Evolutionary conservation across 2,329 filamentous ascomycete genomes (phyloP), one percentile per base, ranked within the genome.

Genomic region (Pseudogymnoascus sp.): DNA sequence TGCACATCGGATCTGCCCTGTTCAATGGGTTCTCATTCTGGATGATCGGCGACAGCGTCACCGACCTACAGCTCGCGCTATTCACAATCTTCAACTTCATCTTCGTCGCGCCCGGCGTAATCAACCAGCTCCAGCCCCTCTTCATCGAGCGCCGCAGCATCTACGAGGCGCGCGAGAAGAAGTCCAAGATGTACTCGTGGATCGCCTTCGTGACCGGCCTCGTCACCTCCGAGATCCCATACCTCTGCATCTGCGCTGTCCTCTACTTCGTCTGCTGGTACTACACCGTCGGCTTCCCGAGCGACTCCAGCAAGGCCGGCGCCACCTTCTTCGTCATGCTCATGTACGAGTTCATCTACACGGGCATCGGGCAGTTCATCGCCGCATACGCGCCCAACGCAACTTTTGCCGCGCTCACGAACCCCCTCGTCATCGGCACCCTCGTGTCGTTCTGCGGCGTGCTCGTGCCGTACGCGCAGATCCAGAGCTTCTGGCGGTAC

Each of bases 381-480:
- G 83, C 83, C 0, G 83, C 84, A 0, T 86, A 85, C 65, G 81
- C 83, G 0, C 84, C 84, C 0, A 86, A 84, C 65, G 82, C 79
- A 41, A 79, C 84, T 10, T 85, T 85, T 52, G 84, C 84, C 0
- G 75, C 81, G 0, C 76, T 86, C 6, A 78, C 79, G 65, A 86
- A 85, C 65, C 83, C 83, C 0, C 69, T 86, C 0, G 61, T 86
- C 11, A 74, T 86, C 62, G 78, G 80, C 0, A 83, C 87, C 0
- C 89, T 91, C 2, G 80, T 90, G 8, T 83, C 81, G 1, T 92
- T 92, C 76, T 91, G 88, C 68, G 89, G 89, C 65, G 87, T 92
- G 1, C 77, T 91, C 3, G 88, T 91, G 0, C 88, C 88, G 0
- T 90, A 87, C 65, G 65, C 69, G 0, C 79, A 80, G 29, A 79